Conservation (phyloP, 2,329 filamentous ascomycete species). For the Scytalidium lignicola region DNA sequence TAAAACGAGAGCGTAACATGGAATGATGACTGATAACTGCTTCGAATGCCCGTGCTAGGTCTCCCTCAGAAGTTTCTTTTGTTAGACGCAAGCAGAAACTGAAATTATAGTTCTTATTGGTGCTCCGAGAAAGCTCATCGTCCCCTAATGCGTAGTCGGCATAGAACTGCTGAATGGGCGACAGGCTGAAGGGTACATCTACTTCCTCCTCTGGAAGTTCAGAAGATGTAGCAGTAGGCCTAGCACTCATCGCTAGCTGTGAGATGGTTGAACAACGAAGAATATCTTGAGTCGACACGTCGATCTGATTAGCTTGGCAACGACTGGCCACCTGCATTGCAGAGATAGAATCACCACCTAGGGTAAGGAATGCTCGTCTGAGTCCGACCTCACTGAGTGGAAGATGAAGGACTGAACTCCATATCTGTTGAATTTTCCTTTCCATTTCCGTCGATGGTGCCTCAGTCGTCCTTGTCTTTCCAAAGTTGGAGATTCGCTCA, state of each 20-base stretch:
- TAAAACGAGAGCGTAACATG: slow-evolving; percentile 35
- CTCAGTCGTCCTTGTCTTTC: too few species aligned
- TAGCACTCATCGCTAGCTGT: slow-evolving; percentile 6
- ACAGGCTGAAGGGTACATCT: slow-evolving; percentile 11
- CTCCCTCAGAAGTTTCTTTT: not conserved
- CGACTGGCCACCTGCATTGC: slow-evolving; percentile 16
- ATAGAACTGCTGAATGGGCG: slow-evolving; percentile 23
- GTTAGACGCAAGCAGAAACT: slow-evolving; percentile 16
- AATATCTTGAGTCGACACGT: slow-evolving; percentile 14
- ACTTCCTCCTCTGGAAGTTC: slow-evolving; percentile 5
- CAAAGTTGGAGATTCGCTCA: too few species aligned
- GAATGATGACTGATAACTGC: slow-evolving; percentile 30
- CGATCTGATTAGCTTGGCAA: slow-evolving; percentile 7
- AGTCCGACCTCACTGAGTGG: slow-evolving; percentile 7
- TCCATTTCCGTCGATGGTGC: too few species aligned
- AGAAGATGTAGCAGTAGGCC: not conserved
- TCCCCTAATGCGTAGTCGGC: too few species aligned
- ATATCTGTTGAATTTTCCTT: too few species aligned
- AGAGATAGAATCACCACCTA: slow-evolving; percentile 19
- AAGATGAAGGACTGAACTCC: slow-evolving; percentile 13
- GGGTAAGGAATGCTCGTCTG: slow-evolving; percentile 10
- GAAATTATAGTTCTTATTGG: slow-evolving; percentile 20
- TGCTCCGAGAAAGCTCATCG: slow-evolving; percentile 9
- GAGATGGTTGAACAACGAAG: slow-evolving; percentile 13
- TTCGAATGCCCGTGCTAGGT: slow-evolving; percentile 22